Evolutionary conservation across 2,329 filamentous ascomycete species (phyloP).

Genomic region (Cryoendolithus antarcticus): DNA sequence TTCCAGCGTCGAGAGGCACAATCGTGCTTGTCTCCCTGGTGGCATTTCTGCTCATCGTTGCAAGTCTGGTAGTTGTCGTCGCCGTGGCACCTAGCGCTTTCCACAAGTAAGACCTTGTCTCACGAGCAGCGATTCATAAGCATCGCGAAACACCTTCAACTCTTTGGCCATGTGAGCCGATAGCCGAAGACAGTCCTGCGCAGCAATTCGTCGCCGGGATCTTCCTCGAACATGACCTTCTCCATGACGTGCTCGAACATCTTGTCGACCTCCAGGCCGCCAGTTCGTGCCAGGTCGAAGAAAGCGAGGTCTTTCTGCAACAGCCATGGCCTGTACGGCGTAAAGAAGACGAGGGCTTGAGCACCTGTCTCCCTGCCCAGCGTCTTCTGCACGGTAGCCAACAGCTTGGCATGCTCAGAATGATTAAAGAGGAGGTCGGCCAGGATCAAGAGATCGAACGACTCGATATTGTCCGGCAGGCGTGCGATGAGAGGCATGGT

Average conservation of each 20-base stretch:
- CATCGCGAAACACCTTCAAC: too few relatives aligned
- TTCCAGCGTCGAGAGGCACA: conserved; percentile 64
- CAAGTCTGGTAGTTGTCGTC: conserved; percentile 48
- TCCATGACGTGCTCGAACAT: conserved; percentile 73
- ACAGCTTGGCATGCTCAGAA: conserved; percentile 67
- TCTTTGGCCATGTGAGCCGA: conserved; percentile 46
- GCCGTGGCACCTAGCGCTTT: conserved; percentile 38
- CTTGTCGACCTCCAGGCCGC: conserved; percentile 66
- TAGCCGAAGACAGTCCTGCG: conserved; percentile 75
- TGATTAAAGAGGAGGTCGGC: conserved; percentile 89
- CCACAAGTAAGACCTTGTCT: conserved; percentile 14
- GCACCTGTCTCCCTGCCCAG: conserved; percentile 45
- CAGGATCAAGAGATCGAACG: conserved; percentile 72
- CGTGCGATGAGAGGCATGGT: conserved; percentile 45
- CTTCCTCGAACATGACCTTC: conserved; percentile 76
- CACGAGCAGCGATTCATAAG: too few relatives aligned
- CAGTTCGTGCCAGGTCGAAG: conserved; percentile 61
- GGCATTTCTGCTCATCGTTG: conserved; percentile 46
- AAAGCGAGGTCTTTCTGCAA: conserved; percentile 73
- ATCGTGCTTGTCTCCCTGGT: conserved; percentile 57
- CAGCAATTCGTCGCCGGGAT: conserved; percentile 71
- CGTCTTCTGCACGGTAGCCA: conserved; percentile 57
- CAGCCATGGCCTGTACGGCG: conserved; percentile 85
- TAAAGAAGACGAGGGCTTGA: conserved; percentile 79
- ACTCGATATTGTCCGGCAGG: conserved; percentile 32